Base-by-base conservation (phyloP, 192 early-diverging fungal genomes). In the Tieghemiomyces parasiticus region DNA sequence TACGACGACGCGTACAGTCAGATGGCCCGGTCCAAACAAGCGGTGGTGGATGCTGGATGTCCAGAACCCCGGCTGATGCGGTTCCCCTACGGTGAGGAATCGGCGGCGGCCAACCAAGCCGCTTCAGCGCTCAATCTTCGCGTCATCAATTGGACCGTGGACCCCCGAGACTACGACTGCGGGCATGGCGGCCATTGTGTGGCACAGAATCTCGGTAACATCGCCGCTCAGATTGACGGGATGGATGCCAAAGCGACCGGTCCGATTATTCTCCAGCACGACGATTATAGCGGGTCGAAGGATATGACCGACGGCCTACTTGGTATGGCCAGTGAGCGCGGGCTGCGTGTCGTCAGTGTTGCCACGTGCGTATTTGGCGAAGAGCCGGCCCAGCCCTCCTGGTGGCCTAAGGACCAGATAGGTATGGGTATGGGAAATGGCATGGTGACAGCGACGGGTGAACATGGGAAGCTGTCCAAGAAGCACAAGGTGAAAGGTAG, bases 1-100 rank as follows among this genome's bases (percentile, higher is more conserved):
- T 12, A 10, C 30, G 55, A 34, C 1, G 3, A 38, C 13, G n/a
- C 35, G 34, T 13, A 34, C 14, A 28, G 14, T 10, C 55, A 58
- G 33, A 16, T 58, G 8, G 19, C 34, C 12, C n/a, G 22, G 10
- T 35, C 55, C n/a, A 10, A 20, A 12, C 9, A 8, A 1, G 32
- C 32, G 6, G 35, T 58, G n/a, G 32, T 31, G 2, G 33, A 19
- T 3, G 35, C 55, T 2, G n/a, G n/a, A 14, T 25, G 55, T 4
- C 28, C 32, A 20, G 35, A 34, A 16, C 55, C 55, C 22, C 26
- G 28, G 4, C 35, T 58, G n/a, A 58, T 35, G 55, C 33, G 55
- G n/a, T 30, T 30, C 10, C 55, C 33, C 22, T 58, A 38, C n/a
- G 33, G 55, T 22, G 24, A 1, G 3, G 24, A 22, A 12, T 35